Percentiles rank a stretch among this genome's conserved stretches.
Conservation (phyloP, 2,329 filamentous ascomycete species). For the Pyrenochaeta sp. region DNA sequence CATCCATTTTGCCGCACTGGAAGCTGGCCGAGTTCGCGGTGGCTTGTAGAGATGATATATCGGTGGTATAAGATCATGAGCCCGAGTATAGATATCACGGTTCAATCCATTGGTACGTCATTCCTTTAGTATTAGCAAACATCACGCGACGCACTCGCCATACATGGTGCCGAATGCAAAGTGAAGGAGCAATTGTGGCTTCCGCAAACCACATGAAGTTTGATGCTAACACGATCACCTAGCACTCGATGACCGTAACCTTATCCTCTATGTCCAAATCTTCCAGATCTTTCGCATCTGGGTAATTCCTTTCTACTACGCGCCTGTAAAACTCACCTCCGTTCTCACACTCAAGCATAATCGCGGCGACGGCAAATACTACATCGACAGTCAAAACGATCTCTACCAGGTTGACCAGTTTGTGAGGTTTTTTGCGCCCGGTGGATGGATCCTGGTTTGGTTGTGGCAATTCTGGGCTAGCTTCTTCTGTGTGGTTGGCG, state of each 20-base stretch:
- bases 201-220: neutral
- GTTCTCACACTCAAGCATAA: constrained; percentile 69
- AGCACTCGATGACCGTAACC: constrained; percentile 73
- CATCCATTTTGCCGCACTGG: constrained; percentile 80
- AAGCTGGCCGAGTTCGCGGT: constrained; percentile 67
- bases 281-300: constrained; percentile 80
- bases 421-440: constrained; percentile 72
- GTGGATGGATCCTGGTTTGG: constrained; percentile 66
- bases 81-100: constrained; percentile 72
- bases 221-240: constrained; percentile 1
- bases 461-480: constrained; percentile 72
- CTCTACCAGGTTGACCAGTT: constrained; percentile 81
- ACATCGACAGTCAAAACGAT: constrained; percentile 80
- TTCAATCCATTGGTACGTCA: constrained; percentile 67
- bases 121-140: neutral
- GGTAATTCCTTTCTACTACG: constrained; percentile 77
- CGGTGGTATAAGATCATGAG: constrained; percentile 79
- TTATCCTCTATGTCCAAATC: constrained; percentile 77
- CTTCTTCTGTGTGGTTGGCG: constrained; percentile 68
- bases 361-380: constrained; percentile 63
- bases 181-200: no score
- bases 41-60: constrained; percentile 74
- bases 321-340: constrained; percentile 72
- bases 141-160: neutral
- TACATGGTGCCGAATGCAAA: no score